Base-by-base conservation (phyloP, 2,329 filamentous ascomycete species). In the Curvularia verruculosa region DNA sequence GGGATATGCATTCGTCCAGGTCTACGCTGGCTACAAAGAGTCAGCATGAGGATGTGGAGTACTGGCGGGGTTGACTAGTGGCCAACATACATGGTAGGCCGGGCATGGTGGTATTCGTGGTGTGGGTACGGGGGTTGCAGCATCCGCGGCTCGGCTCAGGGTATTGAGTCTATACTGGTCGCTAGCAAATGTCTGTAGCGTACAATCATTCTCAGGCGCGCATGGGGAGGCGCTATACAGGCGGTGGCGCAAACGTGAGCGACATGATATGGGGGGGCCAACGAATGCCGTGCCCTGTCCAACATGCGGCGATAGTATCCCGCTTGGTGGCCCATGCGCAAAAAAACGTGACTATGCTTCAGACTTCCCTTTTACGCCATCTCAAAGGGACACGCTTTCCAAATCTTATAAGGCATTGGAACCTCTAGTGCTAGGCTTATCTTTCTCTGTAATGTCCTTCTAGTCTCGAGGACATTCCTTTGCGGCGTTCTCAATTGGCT, bases 1-100 rank as follows among this genome's bases (percentile, higher is more conserved):
- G 90, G 76, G 91, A 88, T 80, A 99, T 98, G 81, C 95, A 99
- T 85, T 98, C 92, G 82, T 99, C 95, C 72, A 99, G 87, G 79
- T 99, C 94, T 80, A 99, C 93, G 79, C 92, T 96, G 69, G 91
- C 93, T 96, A 71, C 48, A 43, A 28, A 15, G 8, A 21, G 59
- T 73, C 58, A 75, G 70, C 54, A 59, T 41, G 41, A 26, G 53
- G 29, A 49, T 46, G 45, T 23, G 29, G 18, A 41, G 29, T 21
- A 50, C 9, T 51, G 18, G 44, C 37, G 47, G 44, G 37, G 40
- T 46, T 60, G 39, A 53, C 55, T 46, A 47, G 47, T 50, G 54
- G 56, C 57, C 49, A 56, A 65, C 78, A 59, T 79, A 82, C 80
- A 79, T 63, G 80, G 80, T 69, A 82, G 79, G 67, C 80, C 80